Percentiles rank a stretch among this genome's conserved stretches.
Conservation (phyloP, 148 eudicot genomes). For the Amaranthus cruentus region DNA sequence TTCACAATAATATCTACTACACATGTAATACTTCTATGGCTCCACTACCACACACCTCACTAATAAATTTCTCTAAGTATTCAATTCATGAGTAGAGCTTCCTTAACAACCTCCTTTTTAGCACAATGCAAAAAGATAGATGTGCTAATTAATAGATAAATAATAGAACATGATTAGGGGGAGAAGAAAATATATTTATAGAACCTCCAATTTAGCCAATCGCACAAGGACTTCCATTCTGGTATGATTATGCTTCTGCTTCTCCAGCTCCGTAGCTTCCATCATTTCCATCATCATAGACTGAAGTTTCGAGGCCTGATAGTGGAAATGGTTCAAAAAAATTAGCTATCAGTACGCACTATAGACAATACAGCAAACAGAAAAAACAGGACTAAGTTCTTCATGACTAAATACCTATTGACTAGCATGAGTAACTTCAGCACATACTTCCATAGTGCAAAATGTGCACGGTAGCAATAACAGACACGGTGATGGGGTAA, state of each 20-base stretch:
- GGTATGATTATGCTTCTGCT: constrained; percentile 92
- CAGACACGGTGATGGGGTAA: no score
- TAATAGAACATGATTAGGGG: neutral
- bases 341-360: constrained; percentile 1
- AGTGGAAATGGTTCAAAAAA: constrained; percentile 2
- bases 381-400: neutral
- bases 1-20: no score
- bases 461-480: neutral
- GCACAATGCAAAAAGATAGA: neutral
- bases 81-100: neutral
- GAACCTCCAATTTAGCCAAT: constrained; percentile 85
- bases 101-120: neutral
- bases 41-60: no score
- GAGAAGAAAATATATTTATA: constrained; percentile 10
- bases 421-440: neutral
- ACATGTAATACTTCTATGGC: no score
- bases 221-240: constrained; percentile 85
- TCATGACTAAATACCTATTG: neutral
- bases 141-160: neutral
- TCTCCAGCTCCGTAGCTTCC: constrained; percentile 93
- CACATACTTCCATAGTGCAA: constrained; percentile 2
- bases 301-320: constrained; percentile 87
- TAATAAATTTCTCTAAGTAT: neutral
- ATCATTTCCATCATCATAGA: constrained; percentile 81
- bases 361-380: neutral